Evolutionary conservation across 1,139 yeast genomes (phyloP), one percentile per base, ranked within the genome.

Genomic region (Kodamaea suecica): DNA sequence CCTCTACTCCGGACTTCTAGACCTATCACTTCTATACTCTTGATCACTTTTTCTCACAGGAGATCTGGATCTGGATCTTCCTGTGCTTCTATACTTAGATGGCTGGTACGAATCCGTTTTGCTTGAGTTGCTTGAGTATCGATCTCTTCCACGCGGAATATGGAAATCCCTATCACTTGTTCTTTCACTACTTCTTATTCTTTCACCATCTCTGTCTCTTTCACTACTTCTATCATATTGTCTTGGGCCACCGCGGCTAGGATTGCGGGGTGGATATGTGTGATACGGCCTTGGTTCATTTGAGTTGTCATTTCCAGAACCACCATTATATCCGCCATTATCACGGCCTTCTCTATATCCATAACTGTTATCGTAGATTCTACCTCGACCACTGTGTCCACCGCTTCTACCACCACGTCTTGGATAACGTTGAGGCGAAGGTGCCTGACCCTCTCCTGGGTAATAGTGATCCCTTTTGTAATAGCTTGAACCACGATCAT

Each of bases 91-190:
- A 5, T 11, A 9, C 21, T 28, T 35, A 5, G 23, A 23, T 14
- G 58, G 59, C 14, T 45, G 49, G 36, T 54, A 53, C 3, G 53
- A 39, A 35, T 55, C 59, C 4, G 55, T 44, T 38, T 42, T 34
- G 3, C 42, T 36, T 40, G 38, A 29, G 28, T 34, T n/a, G n/a
- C n/a, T n/a, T n/a, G n/a, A 27, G 23, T 37, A 12, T 27, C 33
- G 27, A 29, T 37, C 6, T 19, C 21, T 19, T 35, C 35, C 41
- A 9, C 47, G 42, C 3, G 53, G 52, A 13, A 45, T 39, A 27
- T 50, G 49, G 8, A 42, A 39, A 19, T 48, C 52, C 32, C 54
- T 39, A 28, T 47, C 49, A 8, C 40, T 36, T 6, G n/a, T n/a
- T n/a, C n/a, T n/a, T n/a, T n/a, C n/a, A n/a, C n/a, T n/a, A n/a